Percentiles rank a stretch among this genome's conserved stretches.
These are phyloP conservation scores for Hymenotorrendiella dingleyae DNA, from an alignment of 2,329 filamentous ascomycete genomes.

Conservation along the genomic window DNA sequence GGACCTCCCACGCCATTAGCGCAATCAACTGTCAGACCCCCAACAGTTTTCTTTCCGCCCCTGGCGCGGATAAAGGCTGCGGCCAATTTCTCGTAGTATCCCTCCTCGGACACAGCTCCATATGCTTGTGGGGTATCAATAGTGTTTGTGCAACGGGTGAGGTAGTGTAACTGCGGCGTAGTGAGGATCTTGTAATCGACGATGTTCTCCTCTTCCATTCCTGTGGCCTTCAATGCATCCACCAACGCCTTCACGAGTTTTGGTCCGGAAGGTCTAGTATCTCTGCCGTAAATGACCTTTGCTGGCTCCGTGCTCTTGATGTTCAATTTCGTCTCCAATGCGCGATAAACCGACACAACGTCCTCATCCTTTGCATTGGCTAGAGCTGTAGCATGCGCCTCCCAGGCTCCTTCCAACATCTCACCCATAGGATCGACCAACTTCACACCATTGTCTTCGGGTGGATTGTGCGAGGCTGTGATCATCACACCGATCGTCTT, in stretches of 20 bases:
- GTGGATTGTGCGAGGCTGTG: slow-evolving; percentile 88
- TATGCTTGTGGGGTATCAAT: slow-evolving; percentile 82
- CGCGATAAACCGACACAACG: slow-evolving; percentile 69
- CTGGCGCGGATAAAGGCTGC: slow-evolving; percentile 81
- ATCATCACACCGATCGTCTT: slow-evolving; percentile 96
- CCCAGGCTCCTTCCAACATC: slow-evolving; percentile 96
- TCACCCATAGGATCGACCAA: slow-evolving; percentile 96
- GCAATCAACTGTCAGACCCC: slow-evolving; percentile 80
- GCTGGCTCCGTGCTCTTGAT: slow-evolving; percentile 56
- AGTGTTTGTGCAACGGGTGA: slow-evolving; percentile 91
- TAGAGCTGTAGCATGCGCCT: slow-evolving; percentile 77
- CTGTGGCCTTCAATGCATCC: slow-evolving; percentile 71
- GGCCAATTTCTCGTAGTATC: slow-evolving; percentile 91
- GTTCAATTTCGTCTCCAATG: slow-evolving; percentile 68
- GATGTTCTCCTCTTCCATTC: slow-evolving; percentile 64
- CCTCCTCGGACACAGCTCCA: slow-evolving; percentile 79
- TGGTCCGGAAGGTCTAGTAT: slow-evolving; percentile 88
- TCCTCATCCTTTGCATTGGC: slow-evolving; percentile 79
- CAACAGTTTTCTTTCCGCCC: slow-evolving; percentile 66
- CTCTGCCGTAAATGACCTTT: slow-evolving; percentile 82
- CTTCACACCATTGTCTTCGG: slow-evolving; percentile 88
- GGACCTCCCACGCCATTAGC: slow-evolving; percentile 95
- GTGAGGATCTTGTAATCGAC: slow-evolving; percentile 88
- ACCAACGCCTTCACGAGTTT: slow-evolving; percentile 73
- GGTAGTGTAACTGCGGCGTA: slow-evolving; percentile 96